Base-by-base conservation (phyloP, 768 basidiomycete genomes). In the Kwoniella bestiolae region DNA sequence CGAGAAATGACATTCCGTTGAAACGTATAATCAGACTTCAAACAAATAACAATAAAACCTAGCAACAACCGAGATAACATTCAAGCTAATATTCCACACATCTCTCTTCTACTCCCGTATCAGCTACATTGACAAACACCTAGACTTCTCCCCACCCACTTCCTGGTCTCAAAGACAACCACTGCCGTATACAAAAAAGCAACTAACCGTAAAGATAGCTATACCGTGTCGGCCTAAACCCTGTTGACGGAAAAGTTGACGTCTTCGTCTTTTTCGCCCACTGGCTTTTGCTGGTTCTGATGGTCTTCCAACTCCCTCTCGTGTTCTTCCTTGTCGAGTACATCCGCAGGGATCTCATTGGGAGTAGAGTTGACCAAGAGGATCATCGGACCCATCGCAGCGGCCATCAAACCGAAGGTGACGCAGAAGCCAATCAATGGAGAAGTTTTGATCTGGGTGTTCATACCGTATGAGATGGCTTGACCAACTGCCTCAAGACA, bases 401-500 rank as follows among this genome's bases (percentile, higher is more conserved):
- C 52, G n/a, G 59, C 59, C 65, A 67, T 67, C 8, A 67, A 44
- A 18, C 28, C 65, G 26, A 67, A 62, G 5, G 65, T 61, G 29
- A 67, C 65, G 38, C 63, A 65, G 63, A 67, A 59, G 26, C 59
- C 65, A 25, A 62, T 61, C 5, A 67, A 44, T 16, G 65, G 65
- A 16, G 38, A 61, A 26, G 58, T 61, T 29, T 67, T 62, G 32
- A 61, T 60, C 29, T 62, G 35, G 9, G 65, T 61, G 44, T 67
- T 67, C 60, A 67, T 67, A 60, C 66, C 66, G 18, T 63, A 67
- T 18, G 66, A 49, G 25, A 67, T 63, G 21, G 71, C 70, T 50
- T 72, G 70, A 41, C 76, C 76, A 31, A 66, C 61, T 4, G 76
- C 67, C 60, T 78, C 76, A 32, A 75, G 56, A 16, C 58, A 53